Conservation (phyloP, 371 early-diverging fungal species). For the Sporodiniella umbellata region DNA sequence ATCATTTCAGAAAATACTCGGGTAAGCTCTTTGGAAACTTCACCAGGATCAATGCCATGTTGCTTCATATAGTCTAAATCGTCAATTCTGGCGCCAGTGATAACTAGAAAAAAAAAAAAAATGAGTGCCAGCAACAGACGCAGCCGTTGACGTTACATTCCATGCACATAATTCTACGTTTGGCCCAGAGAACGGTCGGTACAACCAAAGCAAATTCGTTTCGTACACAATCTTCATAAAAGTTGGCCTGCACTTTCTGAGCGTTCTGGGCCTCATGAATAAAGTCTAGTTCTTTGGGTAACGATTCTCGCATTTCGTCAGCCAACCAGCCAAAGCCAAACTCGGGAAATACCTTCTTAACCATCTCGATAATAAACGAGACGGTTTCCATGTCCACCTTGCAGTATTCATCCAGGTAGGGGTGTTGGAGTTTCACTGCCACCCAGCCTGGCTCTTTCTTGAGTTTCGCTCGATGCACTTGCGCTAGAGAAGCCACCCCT, state of each 20-base stretch:
- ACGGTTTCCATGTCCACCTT: conserved; percentile 82
- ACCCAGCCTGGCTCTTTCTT: conserved; percentile 49
- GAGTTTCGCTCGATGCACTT: conserved; percentile 76
- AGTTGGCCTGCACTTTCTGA: conserved; percentile 56
- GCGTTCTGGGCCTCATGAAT: conserved; percentile 77
- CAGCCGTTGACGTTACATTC: conserved; percentile 54
- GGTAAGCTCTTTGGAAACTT: conserved; percentile 74
- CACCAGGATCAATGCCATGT: conserved; percentile 67
- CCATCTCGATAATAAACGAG: conserved; percentile 54
- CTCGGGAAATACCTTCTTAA: conserved; percentile 78
- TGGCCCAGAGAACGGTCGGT: conserved; percentile 69
- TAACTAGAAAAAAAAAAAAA: conserved; percentile 29
- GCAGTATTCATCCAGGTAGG: conserved; percentile 69
- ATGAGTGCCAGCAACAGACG: background rate
- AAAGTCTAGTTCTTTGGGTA: conserved; percentile 91
- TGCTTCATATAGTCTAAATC: conserved; percentile 66
- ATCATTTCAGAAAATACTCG: conserved; percentile 90
- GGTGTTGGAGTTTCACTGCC: conserved; percentile 95
- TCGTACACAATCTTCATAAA: conserved; percentile 23
- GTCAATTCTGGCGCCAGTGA: conserved; percentile 76
- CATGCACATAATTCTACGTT: conserved; percentile 69
- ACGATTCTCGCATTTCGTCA: conserved; percentile 78
- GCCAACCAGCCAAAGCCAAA: conserved; percentile 92
- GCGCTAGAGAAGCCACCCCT: conserved; percentile 86
- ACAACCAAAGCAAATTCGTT: conserved; percentile 45